Evolutionary conservation across 208 protist species (phyloP), one percentile per base, ranked within the genome.

Genomic region (Leishmania guyanensis): DNA sequence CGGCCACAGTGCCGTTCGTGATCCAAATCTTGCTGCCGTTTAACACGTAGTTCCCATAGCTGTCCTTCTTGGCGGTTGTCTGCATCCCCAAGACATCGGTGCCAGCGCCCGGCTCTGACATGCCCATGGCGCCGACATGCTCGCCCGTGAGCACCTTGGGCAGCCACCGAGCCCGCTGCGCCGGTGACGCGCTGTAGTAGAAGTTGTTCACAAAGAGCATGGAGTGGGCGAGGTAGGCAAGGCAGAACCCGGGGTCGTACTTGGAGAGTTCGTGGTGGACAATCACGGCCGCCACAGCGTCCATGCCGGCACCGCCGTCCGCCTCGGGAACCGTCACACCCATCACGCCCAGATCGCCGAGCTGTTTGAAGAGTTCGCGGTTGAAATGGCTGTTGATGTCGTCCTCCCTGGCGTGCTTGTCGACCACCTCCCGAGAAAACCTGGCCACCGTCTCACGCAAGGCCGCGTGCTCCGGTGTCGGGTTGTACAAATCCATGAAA

Each of bases 1-100:
- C 97, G 12, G 98, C 98, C 76, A 98, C 93, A 29, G 96, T 96
- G 9, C 97, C 98, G 84, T 99, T 99, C 3, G 98, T 99, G 75
- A 99, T 99, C 97, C 98, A 99, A 75, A 98, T 98, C 89, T 99
- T 99, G 75, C 89, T 97, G 46, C 98, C 98, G 82, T 99, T 99
- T 17, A 99, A 88, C 20, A 98, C 79, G 85, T 96, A 99, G 62
- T 85, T 60, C 53, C 87, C 89, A 43, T 86, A 82, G 39, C 86
- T 93, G 56, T 97, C 84, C 77, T 93, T 92, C 46, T 85, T 92
- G 6, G 98, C 98, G 29, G 56, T 92, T 14, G 95, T 96, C 74
- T 86, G 89, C 98, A 99, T 99, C n/a, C 91, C 96, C 17, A 99
- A 89, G 5, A 99, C 98, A 79, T 99, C 98, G 0, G 97, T 99